Percentiles rank a stretch among this genome's conserved stretches.
These are phyloP conservation scores for Apiospora koreana DNA, from an alignment of 2,329 filamentous ascomycete species.

Conservation along the genomic window DNA sequence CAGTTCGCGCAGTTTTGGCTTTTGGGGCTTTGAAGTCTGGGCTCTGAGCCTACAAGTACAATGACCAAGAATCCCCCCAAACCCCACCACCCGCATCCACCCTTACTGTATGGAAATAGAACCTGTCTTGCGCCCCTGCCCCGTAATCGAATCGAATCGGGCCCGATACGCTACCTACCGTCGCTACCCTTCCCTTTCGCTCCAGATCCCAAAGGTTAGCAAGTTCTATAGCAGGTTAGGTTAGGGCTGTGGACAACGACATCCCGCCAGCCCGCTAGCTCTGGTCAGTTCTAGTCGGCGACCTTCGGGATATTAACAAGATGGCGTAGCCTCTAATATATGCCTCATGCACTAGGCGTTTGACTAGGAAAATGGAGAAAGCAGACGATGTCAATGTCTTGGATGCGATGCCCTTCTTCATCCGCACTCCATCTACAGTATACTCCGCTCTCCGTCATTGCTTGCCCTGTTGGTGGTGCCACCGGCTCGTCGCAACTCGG, in stretches of 20 bases:
- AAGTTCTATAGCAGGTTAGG: too few relatives aligned
- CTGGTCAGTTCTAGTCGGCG: not conserved
- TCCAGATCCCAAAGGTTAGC: too few relatives aligned
- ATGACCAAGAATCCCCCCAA: not conserved
- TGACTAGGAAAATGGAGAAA: not conserved
- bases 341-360: constrained; percentile 1
- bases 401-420: not conserved
- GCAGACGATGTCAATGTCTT: not conserved
- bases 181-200: not conserved
- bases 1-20: not conserved
- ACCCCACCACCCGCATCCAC: not conserved
- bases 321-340: not conserved
- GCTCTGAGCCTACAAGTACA: too few relatives aligned
- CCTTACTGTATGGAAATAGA: constrained; percentile 1
- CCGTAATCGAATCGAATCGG: not conserved
- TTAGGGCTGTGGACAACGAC: not conserved
- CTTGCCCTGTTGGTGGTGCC: not conserved
- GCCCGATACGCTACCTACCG: not conserved
- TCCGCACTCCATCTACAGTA: not conserved
- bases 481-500: not conserved
- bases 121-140: not conserved
- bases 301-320: not conserved
- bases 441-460: not conserved
- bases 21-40: constrained; percentile 1
- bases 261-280: not conserved